phyloP scores from a whole-genome alignment of 306 rosid genomes.

The Quercus wislizeni region DNA sequence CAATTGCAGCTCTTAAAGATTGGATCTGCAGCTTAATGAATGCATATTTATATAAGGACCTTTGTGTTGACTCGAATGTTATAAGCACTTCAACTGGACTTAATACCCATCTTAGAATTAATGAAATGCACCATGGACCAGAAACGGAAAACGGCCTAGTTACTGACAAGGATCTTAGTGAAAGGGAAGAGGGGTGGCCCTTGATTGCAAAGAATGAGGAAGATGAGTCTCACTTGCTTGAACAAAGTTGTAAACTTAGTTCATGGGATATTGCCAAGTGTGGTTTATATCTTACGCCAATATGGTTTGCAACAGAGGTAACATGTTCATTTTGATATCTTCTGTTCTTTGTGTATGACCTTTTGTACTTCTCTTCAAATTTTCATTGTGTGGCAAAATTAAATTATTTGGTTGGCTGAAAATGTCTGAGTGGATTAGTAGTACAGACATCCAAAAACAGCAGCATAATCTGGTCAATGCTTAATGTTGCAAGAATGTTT shows the following conservation, averaged over 20 bases:
- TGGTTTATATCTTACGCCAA: constrained; percentile 59
- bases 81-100: constrained; percentile 23
- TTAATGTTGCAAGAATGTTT: background rate
- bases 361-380: background rate
- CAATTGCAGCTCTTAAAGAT: constrained; percentile 49
- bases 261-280: constrained; percentile 57
- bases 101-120: constrained; percentile 28
- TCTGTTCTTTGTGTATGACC: background rate
- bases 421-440: background rate
- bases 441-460: background rate
- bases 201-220: constrained; percentile 26
- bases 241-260: constrained; percentile 20
- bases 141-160: constrained; percentile 29
- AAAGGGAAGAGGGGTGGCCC: constrained; percentile 54
- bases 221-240: constrained; percentile 33
- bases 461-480: background rate
- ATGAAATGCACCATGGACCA: constrained; percentile 22
- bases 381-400: background rate
- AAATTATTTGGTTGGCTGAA: background rate
- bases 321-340: constrained; percentile 1
- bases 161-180: constrained; percentile 38
- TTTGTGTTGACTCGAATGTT: constrained; percentile 8
- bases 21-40: constrained; percentile 37
- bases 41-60: constrained; percentile 14
- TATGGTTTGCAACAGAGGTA: constrained; percentile 82